Evolutionary conservation across 176 grass and related monocot species (phyloP).

Genomic region (Calamus simplicifolius): DNA sequence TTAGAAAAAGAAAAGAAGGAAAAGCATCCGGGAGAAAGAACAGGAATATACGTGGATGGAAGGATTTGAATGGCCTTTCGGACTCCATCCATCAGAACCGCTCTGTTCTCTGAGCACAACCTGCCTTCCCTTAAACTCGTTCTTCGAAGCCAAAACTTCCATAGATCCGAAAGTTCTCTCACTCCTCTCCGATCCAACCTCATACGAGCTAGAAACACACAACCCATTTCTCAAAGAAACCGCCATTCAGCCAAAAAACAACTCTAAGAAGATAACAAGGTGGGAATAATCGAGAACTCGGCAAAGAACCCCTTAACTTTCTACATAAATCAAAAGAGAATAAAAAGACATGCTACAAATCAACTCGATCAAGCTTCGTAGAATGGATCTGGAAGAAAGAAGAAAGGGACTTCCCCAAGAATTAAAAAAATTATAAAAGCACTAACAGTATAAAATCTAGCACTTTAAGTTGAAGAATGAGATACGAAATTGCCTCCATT

Average conservation of each 20-base stretch:
- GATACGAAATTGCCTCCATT: no score
- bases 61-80: constrained; percentile 7
- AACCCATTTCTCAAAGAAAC: constrained; percentile 9
- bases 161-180: constrained; percentile 6
- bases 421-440: no score
- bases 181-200: constrained; percentile 14
- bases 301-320: no score
- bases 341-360: no score
- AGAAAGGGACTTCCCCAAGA: no score
- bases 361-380: no score
- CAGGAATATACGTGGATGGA: constrained; percentile 15
- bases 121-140: constrained; percentile 37
- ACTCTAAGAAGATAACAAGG: no score
- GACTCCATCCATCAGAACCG: constrained; percentile 20
- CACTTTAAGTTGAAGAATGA: no score
- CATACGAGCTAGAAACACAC: neutral
- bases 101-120: constrained; percentile 22
- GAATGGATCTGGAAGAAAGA: no score
- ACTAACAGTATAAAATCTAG: no score
- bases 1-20: neutral
- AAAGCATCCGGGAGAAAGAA: neutral
- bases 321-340: no score
- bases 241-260: neutral
- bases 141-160: constrained; percentile 27
- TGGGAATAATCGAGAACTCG: no score